Evolutionary conservation across 352 stramenopile genomes (phyloP).

Genomic region (Phytophthora megakarya): DNA sequence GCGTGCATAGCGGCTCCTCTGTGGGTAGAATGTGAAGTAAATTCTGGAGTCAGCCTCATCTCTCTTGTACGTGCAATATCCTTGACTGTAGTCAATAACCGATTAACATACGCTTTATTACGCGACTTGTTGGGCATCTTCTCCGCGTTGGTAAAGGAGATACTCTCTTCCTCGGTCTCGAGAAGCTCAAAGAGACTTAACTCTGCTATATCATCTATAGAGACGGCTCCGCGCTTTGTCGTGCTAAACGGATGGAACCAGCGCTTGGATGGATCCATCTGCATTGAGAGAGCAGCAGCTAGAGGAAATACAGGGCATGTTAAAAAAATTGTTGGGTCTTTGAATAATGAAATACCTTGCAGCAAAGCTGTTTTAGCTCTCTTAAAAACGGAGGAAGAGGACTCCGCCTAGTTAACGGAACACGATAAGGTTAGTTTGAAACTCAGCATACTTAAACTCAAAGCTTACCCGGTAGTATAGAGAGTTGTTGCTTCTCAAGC

Average conservation of each 20-base stretch:
- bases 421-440: not conserved
- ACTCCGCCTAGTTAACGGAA: not conserved
- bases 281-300: not conserved
- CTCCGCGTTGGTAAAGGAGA: not conserved
- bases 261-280: not conserved
- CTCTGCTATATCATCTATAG: not conserved
- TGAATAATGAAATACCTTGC: not conserved
- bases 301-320: not conserved
- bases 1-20: not conserved
- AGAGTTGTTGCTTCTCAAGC: not conserved
- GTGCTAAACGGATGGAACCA: not conserved
- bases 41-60: not conserved
- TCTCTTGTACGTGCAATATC: not conserved
- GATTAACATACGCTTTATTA: not conserved
- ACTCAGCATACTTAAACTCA: not conserved
- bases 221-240: not conserved
- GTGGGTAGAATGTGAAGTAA: not conserved
- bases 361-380: not conserved
- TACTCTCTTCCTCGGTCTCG: not conserved
- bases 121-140: not conserved
- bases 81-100: not conserved
- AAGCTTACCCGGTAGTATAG: conserved; percentile 1
- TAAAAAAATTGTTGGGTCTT: not conserved
- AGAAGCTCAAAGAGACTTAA: not conserved
- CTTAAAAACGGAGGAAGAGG: not conserved